Evolutionary conservation across 2,329 filamentous ascomycete genomes (phyloP).

Genomic region (Colletotrichum siamense): DNA sequence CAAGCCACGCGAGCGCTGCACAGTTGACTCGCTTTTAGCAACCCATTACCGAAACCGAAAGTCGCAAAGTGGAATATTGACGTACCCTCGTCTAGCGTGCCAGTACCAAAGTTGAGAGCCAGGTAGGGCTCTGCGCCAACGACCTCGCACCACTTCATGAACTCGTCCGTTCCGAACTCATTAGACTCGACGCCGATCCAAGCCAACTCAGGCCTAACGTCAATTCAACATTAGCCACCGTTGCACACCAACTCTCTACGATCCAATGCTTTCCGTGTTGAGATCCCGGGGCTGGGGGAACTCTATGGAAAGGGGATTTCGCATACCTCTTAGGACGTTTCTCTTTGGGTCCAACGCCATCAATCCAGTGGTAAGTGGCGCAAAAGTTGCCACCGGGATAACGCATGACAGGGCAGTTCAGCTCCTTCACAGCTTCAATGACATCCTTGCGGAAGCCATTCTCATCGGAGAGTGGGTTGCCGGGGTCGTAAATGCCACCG

Average conservation of each 20-base stretch:
- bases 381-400: constrained; percentile 88
- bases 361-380: constrained; percentile 85
- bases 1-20: constrained; percentile 74
- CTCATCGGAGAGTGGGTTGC: constrained; percentile 73
- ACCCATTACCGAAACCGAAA: not conserved
- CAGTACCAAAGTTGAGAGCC: constrained; percentile 82
- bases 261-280: not conserved
- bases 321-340: constrained; percentile 58
- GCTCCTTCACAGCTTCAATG: constrained; percentile 73
- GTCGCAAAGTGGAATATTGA: not conserved
- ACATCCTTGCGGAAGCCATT: constrained; percentile 83
- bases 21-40: not conserved
- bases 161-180: constrained; percentile 85
- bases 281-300: not conserved
- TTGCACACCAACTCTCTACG: not conserved
- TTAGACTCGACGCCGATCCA: constrained; percentile 82
- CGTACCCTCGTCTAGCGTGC: constrained; percentile 50
- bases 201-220: constrained; percentile 71
- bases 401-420: constrained; percentile 77
- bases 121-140: constrained; percentile 81
- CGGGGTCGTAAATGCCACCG: constrained; percentile 83
- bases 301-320: too few species aligned
- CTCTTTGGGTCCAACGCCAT: constrained; percentile 78
- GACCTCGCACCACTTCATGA: constrained; percentile 79
- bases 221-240: constrained; percentile 1